phyloP scores from a whole-genome alignment of 2,329 filamentous ascomycete genomes.

The Celoporthe dispersa region DNA sequence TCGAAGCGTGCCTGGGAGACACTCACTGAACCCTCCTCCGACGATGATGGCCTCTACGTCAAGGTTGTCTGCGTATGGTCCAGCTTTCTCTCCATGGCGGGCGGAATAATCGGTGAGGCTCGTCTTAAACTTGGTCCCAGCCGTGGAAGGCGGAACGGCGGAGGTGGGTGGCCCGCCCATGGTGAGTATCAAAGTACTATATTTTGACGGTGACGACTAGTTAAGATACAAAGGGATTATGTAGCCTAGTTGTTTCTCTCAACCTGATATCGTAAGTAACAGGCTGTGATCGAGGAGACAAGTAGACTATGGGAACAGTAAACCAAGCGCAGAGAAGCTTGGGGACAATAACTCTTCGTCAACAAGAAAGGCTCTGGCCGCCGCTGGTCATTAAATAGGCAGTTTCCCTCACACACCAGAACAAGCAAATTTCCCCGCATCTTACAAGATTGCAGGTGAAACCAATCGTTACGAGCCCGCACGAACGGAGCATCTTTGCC shows the following conservation, averaged over 20 bases:
- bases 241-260: neutral
- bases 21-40: conserved; percentile 49
- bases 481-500: neutral
- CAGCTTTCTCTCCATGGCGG: conserved; percentile 37
- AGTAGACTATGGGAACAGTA: neutral
- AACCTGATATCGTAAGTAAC: too few relatives aligned
- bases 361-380: neutral
- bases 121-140: conserved; percentile 46
- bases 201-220: neutral
- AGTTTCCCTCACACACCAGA: neutral
- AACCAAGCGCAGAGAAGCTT: neutral
- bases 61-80: conserved; percentile 48
- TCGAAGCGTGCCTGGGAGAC: neutral
- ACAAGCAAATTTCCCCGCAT: neutral
- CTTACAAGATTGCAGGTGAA: too few relatives aligned
- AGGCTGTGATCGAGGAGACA: neutral
- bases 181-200: conserved; percentile 3
- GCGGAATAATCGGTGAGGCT: conserved; percentile 46
- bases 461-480: neutral
- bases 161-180: conserved; percentile 32
- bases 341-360: neutral
- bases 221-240: neutral
- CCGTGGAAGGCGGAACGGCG: neutral
- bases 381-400: neutral
- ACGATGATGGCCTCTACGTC: conserved; percentile 51